Base-by-base conservation (phyloP, 1,284 basidiomycete genomes). In the Bondarzewia mesenterica region DNA sequence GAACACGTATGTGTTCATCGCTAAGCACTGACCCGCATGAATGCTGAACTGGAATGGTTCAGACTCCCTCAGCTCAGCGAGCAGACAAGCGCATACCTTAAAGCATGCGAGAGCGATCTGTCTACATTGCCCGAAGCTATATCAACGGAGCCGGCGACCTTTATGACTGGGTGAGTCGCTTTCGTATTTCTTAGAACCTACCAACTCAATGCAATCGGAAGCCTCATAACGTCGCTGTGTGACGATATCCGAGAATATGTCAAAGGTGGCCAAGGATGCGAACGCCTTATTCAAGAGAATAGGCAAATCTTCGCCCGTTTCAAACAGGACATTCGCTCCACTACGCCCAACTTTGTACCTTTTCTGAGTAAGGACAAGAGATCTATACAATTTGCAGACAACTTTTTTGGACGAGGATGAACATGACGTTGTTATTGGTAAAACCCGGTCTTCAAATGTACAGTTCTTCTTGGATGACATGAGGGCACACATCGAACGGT, bases 191-290 rank as follows among this genome's bases (percentile, higher is more conserved):
- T 3, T 37, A 7, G 10, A 7, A n/a, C 23, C 14, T 20, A 20
- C 25, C 7, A 4, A 15, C 23, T 46, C 21, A 36, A 27, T 3
- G 6, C 29, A 23, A 22, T 18, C 12, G 12, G 16, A 14, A 47
- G 49, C 12, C 67, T 71, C 15, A 60, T 81, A 20, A 73, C 65
- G 0, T 54, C 56, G 0, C 82, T 83, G 50, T 74, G 67, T 42
- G 51, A 57, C 8, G 66, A 63, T 3, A 62, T 77, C 41, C 55
- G 50, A 1, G 60, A 61, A 1, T 59, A 62, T 3, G 67, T 76
- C 23, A 53, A 63, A 7, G 77, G 73, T 8, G 51, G 58, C 14
- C 53, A 58, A 20, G 54, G 58, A 10, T 54, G 63, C 39, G 64
- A 70, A 50, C 51, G 25, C 0, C 60, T 73, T n/a, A 67, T 67